phyloP scores from a whole-genome alignment of 2,329 filamentous ascomycete species.

The Hypoxylon sp. region DNA sequence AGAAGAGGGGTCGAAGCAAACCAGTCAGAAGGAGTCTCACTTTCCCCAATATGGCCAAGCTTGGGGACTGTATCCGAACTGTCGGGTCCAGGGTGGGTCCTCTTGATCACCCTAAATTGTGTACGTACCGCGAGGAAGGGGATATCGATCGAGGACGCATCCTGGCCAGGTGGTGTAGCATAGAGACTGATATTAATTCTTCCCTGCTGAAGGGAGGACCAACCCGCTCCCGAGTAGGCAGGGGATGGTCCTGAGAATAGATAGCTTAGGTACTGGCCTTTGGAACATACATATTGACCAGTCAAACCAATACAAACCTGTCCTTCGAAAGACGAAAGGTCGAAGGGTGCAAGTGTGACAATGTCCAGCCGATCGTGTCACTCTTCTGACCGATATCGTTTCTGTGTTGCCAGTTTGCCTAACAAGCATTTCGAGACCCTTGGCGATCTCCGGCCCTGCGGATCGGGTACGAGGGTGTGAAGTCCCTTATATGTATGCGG shows the following conservation, averaged over 20 bases:
- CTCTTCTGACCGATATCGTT: conserved; percentile 31
- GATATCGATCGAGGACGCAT: conserved; percentile 16
- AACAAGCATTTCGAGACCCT: conserved; percentile 10
- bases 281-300: conserved; percentile 10
- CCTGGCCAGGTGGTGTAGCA: conserved; percentile 5
- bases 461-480: conserved; percentile 15
- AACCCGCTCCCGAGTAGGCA: conserved; percentile 6
- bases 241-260: background rate
- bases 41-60: conserved; percentile 26
- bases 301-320: conserved; percentile 8
- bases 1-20: conserved; percentile 23
- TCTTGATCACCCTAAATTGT: conserved; percentile 22
- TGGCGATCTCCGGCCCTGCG: conserved; percentile 27
- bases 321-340: conserved; percentile 17
- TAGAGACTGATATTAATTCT: conserved; percentile 3
- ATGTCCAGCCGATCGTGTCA: conserved; percentile 28
- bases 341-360: conserved; percentile 19
- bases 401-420: conserved; percentile 18
- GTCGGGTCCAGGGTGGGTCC: conserved; percentile 33
- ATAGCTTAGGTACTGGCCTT: conserved; percentile 6
- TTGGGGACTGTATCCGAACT: conserved; percentile 24
- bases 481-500: conserved; percentile 32
- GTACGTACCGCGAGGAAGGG: conserved; percentile 11
- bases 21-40: conserved; percentile 4
- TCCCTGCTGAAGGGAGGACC: conserved; percentile 10